Evolutionary conservation across 73 alveolate species (phyloP), one percentile per base, ranked within the genome.

Genomic region (Diophrys appendiculata): DNA sequence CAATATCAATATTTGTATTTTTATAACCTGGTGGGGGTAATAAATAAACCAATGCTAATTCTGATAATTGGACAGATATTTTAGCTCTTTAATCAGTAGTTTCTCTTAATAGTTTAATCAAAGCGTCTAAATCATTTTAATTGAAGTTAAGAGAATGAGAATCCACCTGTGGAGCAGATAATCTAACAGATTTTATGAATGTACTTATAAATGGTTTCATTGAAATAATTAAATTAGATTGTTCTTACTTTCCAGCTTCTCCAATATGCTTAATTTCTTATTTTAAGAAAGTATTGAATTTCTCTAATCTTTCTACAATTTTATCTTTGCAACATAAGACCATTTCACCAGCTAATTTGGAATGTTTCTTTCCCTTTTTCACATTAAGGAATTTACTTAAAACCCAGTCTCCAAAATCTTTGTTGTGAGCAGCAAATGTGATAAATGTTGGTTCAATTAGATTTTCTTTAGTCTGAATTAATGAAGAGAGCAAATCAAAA

Each of bases 351-450:
- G 60, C 78, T 2, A 81, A 73, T n/a, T 74, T n/a, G 25, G 90
- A 84, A 74, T 81, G 84, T 29, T 33, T 65, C 8, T 43, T 22
- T 28, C 52, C 18, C 33, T 52, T 56, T 8, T 72, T 52, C 27
- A 54, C 54, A 26, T 60, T 65, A n/a, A 81, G 73, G 64, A 81
- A 64, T 33, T 75, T 33, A 18, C 60, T 35, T 18, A 81, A 43
- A 53, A 81, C 65, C 90, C 90, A 81, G 29, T 81, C 90, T 29
- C 85, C 90, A 84, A 81, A 73, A 27, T 81, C 85, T 55, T 13
- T 68, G 52, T 81, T 81, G 53, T 73, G 18, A 2, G 90, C 55
- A 29, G 90, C 81, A 28, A 81, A 73, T 2, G 90, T 73, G 31
- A 81, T 73, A 31, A 82, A 82, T 2, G 86, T 82, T 25, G 91